Evolutionary conservation across 306 rosid species (phyloP), one percentile per base, ranked within the genome.

Genomic region (Begonia fuchsioides): DNA sequence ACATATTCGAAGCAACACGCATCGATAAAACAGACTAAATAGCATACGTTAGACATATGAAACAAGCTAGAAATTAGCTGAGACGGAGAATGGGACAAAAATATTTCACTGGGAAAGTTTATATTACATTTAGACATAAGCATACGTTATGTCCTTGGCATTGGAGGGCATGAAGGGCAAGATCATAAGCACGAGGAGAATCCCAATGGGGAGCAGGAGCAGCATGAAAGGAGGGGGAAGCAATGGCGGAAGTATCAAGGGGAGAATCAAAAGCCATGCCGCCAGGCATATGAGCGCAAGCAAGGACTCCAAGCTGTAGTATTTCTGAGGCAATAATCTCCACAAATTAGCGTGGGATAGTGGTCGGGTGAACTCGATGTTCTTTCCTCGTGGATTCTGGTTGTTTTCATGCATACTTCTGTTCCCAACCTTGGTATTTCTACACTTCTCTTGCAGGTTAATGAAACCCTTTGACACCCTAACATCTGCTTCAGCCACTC

Each of bases 101-200:
- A 53, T 7, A 3, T 12, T 5, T 2, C 3, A 6, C 8, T 20
- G 15, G 20, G 11, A 44, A 16, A 32, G 26, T 32, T 49, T 13
- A 19, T 44, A 41, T 41, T 1, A 4, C 17, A 17, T 26, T 57
- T 54, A 76, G 41, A 76, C 66, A 57, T 67, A 70, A 4, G 75
- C 59, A 59, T 65, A 50, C 17, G 71, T 47, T 5, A 72, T 44
- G 43, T 72, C 70, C 57, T 67, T 65, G 12, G 65, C 61, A 69
- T 72, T 72, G 12, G 74, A 72, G 51, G 79, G 83, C 79, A 72
- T 76, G 56, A 76, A 76, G 39, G 79, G 79, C 61, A 76, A 54
- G 13, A 69, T 47, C 79, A 72, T 62, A 3, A 76, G 76, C 65
- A 72, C 62, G 1, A 38, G 66, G 16, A 76, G 57, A 57, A 76